These are phyloP conservation scores for Starmera stellimalicola DNA, from an alignment of 1,139 yeast species.

Conservation along the genomic window DNA sequence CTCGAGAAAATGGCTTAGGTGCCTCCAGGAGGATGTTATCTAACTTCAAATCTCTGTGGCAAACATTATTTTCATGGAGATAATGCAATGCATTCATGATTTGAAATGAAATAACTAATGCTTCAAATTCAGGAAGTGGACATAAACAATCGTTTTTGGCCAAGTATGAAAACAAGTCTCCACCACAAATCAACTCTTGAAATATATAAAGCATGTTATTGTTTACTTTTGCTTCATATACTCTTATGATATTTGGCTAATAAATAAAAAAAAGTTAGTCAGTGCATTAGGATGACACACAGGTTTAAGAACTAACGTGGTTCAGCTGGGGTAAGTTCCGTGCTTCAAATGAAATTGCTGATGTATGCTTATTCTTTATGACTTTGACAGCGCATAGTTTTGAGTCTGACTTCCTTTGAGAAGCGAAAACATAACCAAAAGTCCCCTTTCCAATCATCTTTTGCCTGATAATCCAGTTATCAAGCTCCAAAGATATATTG, in stretches of 20 bases:
- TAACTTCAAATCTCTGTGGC: conserved; percentile 46
- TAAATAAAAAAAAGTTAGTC: conserved; percentile 15
- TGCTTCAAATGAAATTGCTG: conserved; percentile 32
- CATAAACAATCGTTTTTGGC: conserved; percentile 31
- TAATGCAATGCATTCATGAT: conserved; percentile 43
- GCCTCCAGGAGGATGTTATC: conserved; percentile 47
- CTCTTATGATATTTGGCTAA: conserved; percentile 36
- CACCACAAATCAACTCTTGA: conserved; percentile 50
- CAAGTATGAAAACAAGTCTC: conserved; percentile 56
- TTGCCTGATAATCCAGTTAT: conserved; percentile 34
- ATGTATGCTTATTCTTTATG: conserved; percentile 26
- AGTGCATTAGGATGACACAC: conserved; percentile 11
- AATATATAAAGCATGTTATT: conserved; percentile 35
- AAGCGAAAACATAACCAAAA: conserved; percentile 42
- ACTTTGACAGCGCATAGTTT: conserved; percentile 43
- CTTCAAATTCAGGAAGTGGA: conserved; percentile 43
- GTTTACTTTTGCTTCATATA: conserved; percentile 29
- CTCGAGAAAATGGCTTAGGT: conserved; percentile 41
- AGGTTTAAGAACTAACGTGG: conserved; percentile 27
- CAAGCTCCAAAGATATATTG: conserved; percentile 17
- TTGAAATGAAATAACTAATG: conserved; percentile 46
- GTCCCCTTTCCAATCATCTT: conserved; percentile 49
- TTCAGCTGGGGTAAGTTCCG: conserved; percentile 27
- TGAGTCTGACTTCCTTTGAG: conserved; percentile 15
- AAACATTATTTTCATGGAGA: conserved; percentile 40